Base-by-base conservation (phyloP, 2,329 filamentous ascomycete species). In the Sporothrix pallida region DNA sequence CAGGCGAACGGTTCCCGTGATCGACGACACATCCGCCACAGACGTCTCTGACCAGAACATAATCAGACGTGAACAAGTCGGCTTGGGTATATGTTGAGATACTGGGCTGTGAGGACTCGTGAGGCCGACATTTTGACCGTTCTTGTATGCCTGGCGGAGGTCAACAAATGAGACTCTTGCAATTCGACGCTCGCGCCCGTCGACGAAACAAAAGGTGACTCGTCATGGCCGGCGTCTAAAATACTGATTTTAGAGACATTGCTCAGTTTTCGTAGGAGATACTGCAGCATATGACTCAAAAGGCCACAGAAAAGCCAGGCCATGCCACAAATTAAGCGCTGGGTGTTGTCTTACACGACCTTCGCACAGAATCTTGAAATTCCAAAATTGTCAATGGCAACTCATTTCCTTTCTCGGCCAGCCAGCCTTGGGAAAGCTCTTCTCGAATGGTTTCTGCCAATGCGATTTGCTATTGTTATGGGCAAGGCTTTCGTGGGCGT, bases 311-410 rank as follows among this genome's bases (percentile, higher is more conserved):
- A 10, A 13, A 50, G 2, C 48, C 2, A 54, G 50, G 50, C 50
- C 17, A 54, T 8, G 50, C 17, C 50, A 60, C 37, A 63, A 44
- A 44, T 62, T 62, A 62, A 62, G 58, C 58, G 58, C 58, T n/a
- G 58, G 13, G 15, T n/a, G 31, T 9, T 62, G 58, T 62, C 13
- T 62, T 37, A n/a, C 1, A 42, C 58, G 15, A 3, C 13, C 31
- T 62, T 8, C 2, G 12, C 5, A 12, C 7, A 1, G 56, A 37
- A 37, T 62, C 58, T 42, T 9, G 60, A 12, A 8, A 20, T n/a
- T 6, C 3, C 15, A 1, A 37, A 42, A 2, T 13, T 15, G 15
- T 5, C 7, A 44, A 13, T 10, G 54, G 20, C 54, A n/a, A 62
- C 23, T 62, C 31, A 62, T 42, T 62, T n/a, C 15, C 31, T 62